A percentile compares a stretch with the other conserved stretches of the same genome.
Conservation (phyloP, 2,329 filamentous ascomycete genomes). For the Aspergillus glaucus region DNA sequence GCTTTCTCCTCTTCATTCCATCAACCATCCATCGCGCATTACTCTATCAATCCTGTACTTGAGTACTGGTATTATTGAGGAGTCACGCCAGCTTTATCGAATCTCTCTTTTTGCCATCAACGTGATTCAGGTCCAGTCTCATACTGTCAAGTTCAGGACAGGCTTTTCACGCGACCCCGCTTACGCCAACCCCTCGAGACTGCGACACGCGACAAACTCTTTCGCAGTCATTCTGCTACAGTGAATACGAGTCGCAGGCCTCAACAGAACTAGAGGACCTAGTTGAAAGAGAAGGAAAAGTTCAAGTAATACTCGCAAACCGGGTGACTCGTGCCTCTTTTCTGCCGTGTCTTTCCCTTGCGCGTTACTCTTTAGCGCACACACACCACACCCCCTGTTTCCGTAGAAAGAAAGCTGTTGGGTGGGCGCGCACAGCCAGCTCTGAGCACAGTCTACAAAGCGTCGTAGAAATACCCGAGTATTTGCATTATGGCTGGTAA, state of each 20-base stretch:
- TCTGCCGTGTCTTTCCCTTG: constrained; percentile 25
- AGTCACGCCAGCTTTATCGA: background rate
- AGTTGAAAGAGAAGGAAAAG: constrained; percentile 16
- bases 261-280: constrained; percentile 9
- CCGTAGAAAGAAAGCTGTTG: constrained; percentile 35
- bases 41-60: background rate
- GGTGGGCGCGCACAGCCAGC: constrained; percentile 19
- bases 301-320: constrained; percentile 28
- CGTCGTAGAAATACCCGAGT: constrained; percentile 34
- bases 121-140: background rate
- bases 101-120: background rate
- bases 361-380: constrained; percentile 35
- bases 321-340: constrained; percentile 22
- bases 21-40: background rate
- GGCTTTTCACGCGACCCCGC: constrained; percentile 24
- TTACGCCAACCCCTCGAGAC: constrained; percentile 19
- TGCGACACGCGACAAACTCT: constrained; percentile 19
- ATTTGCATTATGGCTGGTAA: constrained; percentile 55
- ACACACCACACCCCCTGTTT: constrained; percentile 18
- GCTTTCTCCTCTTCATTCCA: constrained; percentile 1
- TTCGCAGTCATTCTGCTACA: constrained; percentile 10
- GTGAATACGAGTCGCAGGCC: constrained; percentile 8
- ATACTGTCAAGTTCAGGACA: background rate
- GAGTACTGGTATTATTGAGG: background rate
- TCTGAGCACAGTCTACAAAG: constrained; percentile 16